Percentiles rank a stretch among this genome's conserved stretches.
phyloP scores from a whole-genome alignment of 2,329 filamentous ascomycete species.

The Penicillium sp. region DNA sequence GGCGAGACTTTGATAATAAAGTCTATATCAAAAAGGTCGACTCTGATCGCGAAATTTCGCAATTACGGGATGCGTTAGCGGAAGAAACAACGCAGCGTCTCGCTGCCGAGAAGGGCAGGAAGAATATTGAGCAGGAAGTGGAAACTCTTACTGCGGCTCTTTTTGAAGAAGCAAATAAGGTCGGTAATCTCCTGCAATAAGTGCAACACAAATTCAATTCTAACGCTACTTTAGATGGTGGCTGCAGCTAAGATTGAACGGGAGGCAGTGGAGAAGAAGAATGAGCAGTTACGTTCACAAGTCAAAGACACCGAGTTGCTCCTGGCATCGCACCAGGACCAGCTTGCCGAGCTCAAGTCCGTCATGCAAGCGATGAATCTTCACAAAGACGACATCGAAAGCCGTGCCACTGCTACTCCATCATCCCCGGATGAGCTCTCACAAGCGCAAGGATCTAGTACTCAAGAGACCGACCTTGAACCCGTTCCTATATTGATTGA shows the following conservation, averaged over 20 bases:
- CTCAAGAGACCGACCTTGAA: conserved; percentile 61
- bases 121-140: conserved; percentile 85
- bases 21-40: conserved; percentile 73
- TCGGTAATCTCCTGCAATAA: conserved; percentile 34
- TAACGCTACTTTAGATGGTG: conserved; percentile 67
- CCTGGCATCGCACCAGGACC: conserved; percentile 87
- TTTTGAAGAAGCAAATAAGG: conserved; percentile 96
- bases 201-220: not conserved
- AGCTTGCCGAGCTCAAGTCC: conserved; percentile 83
- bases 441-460: conserved; percentile 55
- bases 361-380: conserved; percentile 88
- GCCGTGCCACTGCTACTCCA: conserved; percentile 67
- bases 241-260: conserved; percentile 82
- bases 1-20: conserved; percentile 68
- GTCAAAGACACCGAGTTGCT: conserved; percentile 82
- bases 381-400: conserved; percentile 66
- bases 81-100: conserved; percentile 67
- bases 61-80: conserved; percentile 57
- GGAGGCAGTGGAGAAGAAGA: conserved; percentile 76
- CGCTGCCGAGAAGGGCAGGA: conserved; percentile 74
- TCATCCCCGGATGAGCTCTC: conserved; percentile 71
- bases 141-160: conserved; percentile 86
- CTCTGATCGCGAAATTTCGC: conserved; percentile 69
- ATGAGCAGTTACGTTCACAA: conserved; percentile 82
- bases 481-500: conserved; percentile 53